Evolutionary conservation across 306 rosid genomes (phyloP), one percentile per base, ranked within the genome.

Genomic region (Trifolium fragiferum): DNA sequence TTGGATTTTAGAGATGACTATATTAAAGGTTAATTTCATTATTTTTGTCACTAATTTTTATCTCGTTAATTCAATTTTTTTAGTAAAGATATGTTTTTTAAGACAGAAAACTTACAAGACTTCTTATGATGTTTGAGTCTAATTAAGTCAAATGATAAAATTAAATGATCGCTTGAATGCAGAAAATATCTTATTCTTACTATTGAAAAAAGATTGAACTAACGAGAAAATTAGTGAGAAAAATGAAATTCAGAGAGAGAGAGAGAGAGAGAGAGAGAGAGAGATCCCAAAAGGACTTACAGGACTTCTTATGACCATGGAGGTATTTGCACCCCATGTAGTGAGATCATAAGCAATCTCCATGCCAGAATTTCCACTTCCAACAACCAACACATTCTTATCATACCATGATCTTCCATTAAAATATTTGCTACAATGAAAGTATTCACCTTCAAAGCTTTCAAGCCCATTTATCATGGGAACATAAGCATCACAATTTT

Each of bases 291-390:
- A n/a, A n/a, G 19, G 44, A 6, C 25, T 51, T 74, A 90, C 93
- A 38, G 90, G 85, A 8, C 79, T 68, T 16, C 90, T 84, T 16
- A 79, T 76, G 2, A 85, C 88, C 3, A 90, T 68, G n/a, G 92
- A 88, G 25, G 92, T 82, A 27, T 82, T 73, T n/a, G 90, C 96
- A 60, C 84, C 84, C 83, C 76, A 82, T 58, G 75, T 85, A 3
- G 86, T 19, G 58, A 90, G 75, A 81, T 90, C 96, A 75, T 82
- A 86, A 43, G 90, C 83, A 32, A 90, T 88, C 76, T 90, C 96
- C 93, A 88, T 83, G 2, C 96, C 96, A 1, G 96, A 90, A 76
- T 90, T 90, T 0, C 96, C 91, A 58, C 83, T 75, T 4, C 96
- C 96, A 47, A 90, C 88, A 15, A 88, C 93, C 87, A 88, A 75